These are phyloP conservation scores for Phytophthora vignae DNA, from an alignment of 352 stramenopile species.

Conservation along the genomic window DNA sequence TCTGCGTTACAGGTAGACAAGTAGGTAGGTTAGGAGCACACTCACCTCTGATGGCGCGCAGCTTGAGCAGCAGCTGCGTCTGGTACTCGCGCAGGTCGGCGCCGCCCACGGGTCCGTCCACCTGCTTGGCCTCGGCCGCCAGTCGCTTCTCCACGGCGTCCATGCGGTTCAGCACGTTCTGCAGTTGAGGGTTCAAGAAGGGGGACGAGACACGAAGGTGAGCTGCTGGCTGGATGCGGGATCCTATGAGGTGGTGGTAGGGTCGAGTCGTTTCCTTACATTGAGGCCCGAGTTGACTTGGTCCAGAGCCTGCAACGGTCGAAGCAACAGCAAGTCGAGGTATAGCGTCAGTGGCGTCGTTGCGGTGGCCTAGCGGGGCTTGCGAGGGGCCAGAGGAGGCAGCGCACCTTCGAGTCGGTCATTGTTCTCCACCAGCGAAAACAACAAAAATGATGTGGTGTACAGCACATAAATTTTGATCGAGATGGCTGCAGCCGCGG, in stretches of 20 bases:
- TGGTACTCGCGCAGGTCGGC: constrained; percentile 78
- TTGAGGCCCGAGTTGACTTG: constrained; percentile 44
- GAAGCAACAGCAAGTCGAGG: neutral
- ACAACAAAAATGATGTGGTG: constrained; percentile 5
- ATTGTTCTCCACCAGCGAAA: constrained; percentile 22
- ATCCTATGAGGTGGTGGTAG: neutral
- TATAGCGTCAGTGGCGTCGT: neutral
- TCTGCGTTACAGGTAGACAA: too few species aligned
- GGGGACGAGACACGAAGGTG: neutral
- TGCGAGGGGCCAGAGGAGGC: neutral
- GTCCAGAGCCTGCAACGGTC: constrained; percentile 26
- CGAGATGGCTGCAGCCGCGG: neutral
- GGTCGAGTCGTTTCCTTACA: constrained; percentile 23
- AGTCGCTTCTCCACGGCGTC: constrained; percentile 59
- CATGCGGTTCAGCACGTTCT: constrained; percentile 64
- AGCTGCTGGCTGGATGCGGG: neutral
- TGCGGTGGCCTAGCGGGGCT: neutral
- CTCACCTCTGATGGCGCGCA: constrained; percentile 66
- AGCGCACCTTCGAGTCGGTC: constrained; percentile 23
- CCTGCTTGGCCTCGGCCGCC: constrained; percentile 34
- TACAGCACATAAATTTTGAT: constrained; percentile 9
- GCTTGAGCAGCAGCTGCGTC: constrained; percentile 62
- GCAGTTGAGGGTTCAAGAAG: neutral
- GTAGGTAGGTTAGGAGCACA: too few species aligned
- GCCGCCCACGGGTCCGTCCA: constrained; percentile 64